Base-by-base conservation (phyloP, 2,329 filamentous ascomycete genomes). In the Fusarium coicis region DNA sequence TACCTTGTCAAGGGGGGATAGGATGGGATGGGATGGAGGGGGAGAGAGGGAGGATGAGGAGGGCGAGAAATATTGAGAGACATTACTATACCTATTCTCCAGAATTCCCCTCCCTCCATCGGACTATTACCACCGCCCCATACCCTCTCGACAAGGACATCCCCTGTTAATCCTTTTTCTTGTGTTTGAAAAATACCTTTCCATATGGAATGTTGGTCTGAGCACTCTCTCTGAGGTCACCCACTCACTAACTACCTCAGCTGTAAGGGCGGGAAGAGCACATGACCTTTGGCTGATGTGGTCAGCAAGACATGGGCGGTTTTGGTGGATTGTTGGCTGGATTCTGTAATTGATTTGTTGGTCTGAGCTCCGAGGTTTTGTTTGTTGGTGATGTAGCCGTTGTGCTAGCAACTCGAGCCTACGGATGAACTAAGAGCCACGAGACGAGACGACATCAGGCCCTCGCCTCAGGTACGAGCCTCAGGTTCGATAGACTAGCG, bases 221-320 rank as follows among this genome's bases (percentile, higher is more conserved):
- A 28, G 39, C 54, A 46, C 40, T 26, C 40, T 16, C 37, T 43
- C 47, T 54, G 28, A 52, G 49, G 15, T 52, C 49, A 52, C 26
- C 10, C 32, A 32, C 32, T 32, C 21, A 42, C 40, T 23, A n/a
- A 42, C 40, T 23, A n/a, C 8, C 39, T 40, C n/a, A n/a, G 10
- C 28, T 18, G 21, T 49, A 28, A 49, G 63, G 44, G 32, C 68
- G 54, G 69, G 50, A 72, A 56, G 52, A 44, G 68, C 69, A 72
- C 69, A 72, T 72, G 69, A 65, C 64, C 69, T 46, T 46, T 44
- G 61, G 54, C 53, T 47, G 63, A 72, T 72, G 69, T 72, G 68
- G 65, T 60, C 63, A 68, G 52, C 57, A 47, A 72, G 69, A 72
- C 68, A 63, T 63, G 28, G 50, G 46, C 43, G 40, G 53, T 37